Percentiles rank a stretch among this genome's conserved stretches.
phyloP scores from a whole-genome alignment of 2,329 filamentous ascomycete genomes.

The Thermomyces lanuginosus region DNA sequence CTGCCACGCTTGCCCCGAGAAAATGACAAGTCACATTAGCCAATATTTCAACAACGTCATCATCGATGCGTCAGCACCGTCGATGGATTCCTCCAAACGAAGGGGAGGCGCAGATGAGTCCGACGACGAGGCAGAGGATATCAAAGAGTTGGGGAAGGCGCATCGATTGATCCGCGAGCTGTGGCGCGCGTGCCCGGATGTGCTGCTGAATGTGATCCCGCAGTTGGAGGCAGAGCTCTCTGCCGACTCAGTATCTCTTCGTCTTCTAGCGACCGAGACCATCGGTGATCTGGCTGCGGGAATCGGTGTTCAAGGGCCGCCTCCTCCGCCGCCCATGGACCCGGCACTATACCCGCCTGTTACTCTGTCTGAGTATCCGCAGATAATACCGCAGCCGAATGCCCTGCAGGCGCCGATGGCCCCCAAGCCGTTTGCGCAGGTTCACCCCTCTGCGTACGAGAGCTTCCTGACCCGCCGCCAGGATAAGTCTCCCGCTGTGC shows the following conservation, averaged over 20 bases:
- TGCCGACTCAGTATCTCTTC: slow-evolving; percentile 74
- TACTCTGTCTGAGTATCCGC: slow-evolving; percentile 28
- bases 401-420: slow-evolving; percentile 70
- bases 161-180: slow-evolving; percentile 79
- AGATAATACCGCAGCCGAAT: slow-evolving; percentile 36
- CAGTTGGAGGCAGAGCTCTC: slow-evolving; percentile 84
- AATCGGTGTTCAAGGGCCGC: slow-evolving; percentile 78
- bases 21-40: slow-evolving; percentile 86
- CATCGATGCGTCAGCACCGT: slow-evolving; percentile 59
- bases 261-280: slow-evolving; percentile 78
- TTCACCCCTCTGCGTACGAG: slow-evolving; percentile 62
- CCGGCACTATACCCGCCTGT: slow-evolving; percentile 67
- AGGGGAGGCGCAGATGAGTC: slow-evolving; percentile 41
- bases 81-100: slow-evolving; percentile 25
- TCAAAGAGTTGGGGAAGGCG: slow-evolving; percentile 77
- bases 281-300: slow-evolving; percentile 89
- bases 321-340: slow-evolving; percentile 54
- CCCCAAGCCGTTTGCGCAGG: slow-evolving; percentile 75
- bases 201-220: slow-evolving; percentile 83
- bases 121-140: slow-evolving; percentile 61
- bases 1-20: slow-evolving; percentile 75
- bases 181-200: slow-evolving; percentile 77
- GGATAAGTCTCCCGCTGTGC: slow-evolving; percentile 69
- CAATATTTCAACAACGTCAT: slow-evolving; percentile 97
- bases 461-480: slow-evolving; percentile 71